These are phyloP conservation scores for Kregervanrija delftensis DNA, from an alignment of 805 yeast genomes.

Conservation along the genomic window DNA sequence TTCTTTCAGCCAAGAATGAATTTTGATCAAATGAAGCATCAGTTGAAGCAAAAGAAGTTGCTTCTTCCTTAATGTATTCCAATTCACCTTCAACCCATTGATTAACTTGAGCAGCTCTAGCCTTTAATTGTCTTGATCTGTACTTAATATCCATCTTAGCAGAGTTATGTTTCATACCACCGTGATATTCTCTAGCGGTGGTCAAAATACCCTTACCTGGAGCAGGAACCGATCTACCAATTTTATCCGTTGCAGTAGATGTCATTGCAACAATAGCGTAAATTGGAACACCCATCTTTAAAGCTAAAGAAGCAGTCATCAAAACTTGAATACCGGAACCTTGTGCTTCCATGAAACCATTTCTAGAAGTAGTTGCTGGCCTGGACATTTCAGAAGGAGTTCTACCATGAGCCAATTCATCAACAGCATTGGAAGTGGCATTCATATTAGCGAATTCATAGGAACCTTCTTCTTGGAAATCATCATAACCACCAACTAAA, in stretches of 20 bases:
- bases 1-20: conserved; percentile 66
- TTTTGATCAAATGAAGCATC: conserved; percentile 46
- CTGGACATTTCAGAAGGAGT: conserved; percentile 98
- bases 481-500: conserved; percentile 98
- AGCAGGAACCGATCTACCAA: conserved; percentile 98
- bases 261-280: conserved; percentile 92
- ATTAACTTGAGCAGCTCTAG: conserved; percentile 70
- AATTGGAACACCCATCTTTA: conserved; percentile 98
- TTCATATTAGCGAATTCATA: conserved; percentile 98
- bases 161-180: conserved; percentile 68
- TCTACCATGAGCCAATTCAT: conserved; percentile 91
- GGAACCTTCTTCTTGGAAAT: conserved; percentile 98
- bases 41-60: conserved; percentile 40
- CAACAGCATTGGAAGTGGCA: conserved; percentile 87
- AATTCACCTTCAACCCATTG: conserved; percentile 82
- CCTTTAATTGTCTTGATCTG: conserved; percentile 85
- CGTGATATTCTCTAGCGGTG: conserved; percentile 91
- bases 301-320: conserved; percentile 90
- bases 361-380: conserved; percentile 93
- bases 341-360: conserved; percentile 99
- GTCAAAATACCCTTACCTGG: conserved; percentile 99
- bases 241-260: conserved; percentile 97
- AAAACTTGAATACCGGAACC: conserved; percentile 98
- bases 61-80: conserved; percentile 64
- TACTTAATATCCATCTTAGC: conserved; percentile 83